Conservation (phyloP, 345 rosid genomes). For the Mercurialis annua region DNA sequence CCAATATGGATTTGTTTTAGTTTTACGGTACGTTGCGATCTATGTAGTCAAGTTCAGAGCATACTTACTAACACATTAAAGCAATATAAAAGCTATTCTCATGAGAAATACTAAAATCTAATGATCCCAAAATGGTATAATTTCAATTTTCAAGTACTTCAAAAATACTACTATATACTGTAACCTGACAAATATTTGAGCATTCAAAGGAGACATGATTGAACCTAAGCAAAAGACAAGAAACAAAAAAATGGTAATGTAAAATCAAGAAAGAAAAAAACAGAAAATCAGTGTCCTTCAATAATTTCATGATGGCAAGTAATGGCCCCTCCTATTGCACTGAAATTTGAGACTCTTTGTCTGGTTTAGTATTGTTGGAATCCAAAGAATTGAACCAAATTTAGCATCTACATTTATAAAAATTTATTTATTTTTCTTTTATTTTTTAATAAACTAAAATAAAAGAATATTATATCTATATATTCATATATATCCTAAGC, state of each 20-base stretch:
- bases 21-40: no score
- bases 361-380: slow-evolving; percentile 35
- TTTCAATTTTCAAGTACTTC: neutral
- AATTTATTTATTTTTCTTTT: no score
- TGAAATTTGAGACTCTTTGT: slow-evolving; percentile 37
- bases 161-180: neutral
- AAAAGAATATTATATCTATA: no score
- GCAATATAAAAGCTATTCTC: no score
- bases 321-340: slow-evolving; percentile 30
- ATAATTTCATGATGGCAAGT: slow-evolving; percentile 24
- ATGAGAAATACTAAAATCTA: neutral
- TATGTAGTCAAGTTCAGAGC: no score
- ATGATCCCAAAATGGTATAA: neutral
- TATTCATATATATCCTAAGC: neutral
- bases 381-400: slow-evolving; percentile 17
- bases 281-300: slow-evolving; percentile 19
- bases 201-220: neutral
- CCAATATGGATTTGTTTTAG: no score
- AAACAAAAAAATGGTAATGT: slow-evolving; percentile 17
- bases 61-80: no score
- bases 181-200: neutral
- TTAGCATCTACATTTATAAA: neutral
- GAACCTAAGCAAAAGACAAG: slow-evolving; percentile 8
- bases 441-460: no score
- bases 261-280: neutral